These are phyloP conservation scores for Fusarium sp. DNA, from an alignment of 2,329 filamentous ascomycete genomes.

Conservation along the genomic window DNA sequence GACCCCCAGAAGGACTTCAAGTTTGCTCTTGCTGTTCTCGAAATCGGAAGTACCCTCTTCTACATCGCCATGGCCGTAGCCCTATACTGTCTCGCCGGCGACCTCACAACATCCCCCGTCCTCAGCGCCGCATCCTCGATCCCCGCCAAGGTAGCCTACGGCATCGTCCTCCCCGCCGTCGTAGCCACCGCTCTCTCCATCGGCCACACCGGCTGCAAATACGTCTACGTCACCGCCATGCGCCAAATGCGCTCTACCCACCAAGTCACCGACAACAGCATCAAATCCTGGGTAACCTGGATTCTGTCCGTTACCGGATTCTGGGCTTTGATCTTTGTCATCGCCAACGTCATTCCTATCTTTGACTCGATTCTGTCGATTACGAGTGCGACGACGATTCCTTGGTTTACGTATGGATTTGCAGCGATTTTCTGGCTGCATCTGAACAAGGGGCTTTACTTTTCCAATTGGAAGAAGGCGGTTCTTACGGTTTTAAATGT, in stretches of 20 bases:
- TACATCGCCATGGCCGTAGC: slow-evolving; percentile 43
- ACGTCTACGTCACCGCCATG: slow-evolving; percentile 38
- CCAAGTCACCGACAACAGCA: slow-evolving; percentile 38
- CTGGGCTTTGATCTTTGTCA: slow-evolving; percentile 45
- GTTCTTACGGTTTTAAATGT: slow-evolving; percentile 34
- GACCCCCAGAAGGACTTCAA: slow-evolving; percentile 40
- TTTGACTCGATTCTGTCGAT: slow-evolving; percentile 48
- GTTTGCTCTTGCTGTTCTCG: slow-evolving; percentile 38
- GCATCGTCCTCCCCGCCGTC: slow-evolving; percentile 43
- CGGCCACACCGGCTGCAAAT: slow-evolving; percentile 47
- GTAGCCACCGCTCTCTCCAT: slow-evolving; percentile 42
- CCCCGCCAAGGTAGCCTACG: slow-evolving; percentile 46
- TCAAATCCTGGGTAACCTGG: slow-evolving; percentile 47
- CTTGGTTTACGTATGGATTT: slow-evolving; percentile 47
- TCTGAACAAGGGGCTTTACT: slow-evolving; percentile 36
- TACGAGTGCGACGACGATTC: slow-evolving; percentile 41
- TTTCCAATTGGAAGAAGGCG: slow-evolving; percentile 38
- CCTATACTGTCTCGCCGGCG: slow-evolving; percentile 42
- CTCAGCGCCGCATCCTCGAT: slow-evolving; percentile 40
- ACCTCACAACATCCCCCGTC: slow-evolving; percentile 41
- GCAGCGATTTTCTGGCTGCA: slow-evolving; percentile 45
- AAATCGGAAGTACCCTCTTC: slow-evolving; percentile 43
- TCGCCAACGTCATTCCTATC: slow-evolving; percentile 47
- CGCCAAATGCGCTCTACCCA: slow-evolving; percentile 32
- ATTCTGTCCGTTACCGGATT: slow-evolving; percentile 37